A percentile compares a stretch with the other conserved stretches of the same genome.
phyloP scores from a whole-genome alignment of 441 rosid genomes.

The Populus trichocarpa region DNA sequence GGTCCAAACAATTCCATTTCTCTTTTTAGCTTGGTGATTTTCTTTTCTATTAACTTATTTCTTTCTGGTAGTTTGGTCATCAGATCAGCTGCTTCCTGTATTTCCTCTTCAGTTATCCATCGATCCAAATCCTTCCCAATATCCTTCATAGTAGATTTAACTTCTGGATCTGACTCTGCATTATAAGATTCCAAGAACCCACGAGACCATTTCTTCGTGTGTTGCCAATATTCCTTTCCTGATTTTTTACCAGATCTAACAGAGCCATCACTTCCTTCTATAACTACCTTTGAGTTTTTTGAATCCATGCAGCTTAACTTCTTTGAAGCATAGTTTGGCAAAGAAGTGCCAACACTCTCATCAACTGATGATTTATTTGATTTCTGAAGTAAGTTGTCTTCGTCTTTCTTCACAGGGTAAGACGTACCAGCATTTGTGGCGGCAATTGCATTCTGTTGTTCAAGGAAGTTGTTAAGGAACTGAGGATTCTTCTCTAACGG shows the following conservation, averaged over 20 bases:
- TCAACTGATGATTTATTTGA: slow-evolving; percentile 28
- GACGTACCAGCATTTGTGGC: slow-evolving; percentile 31
- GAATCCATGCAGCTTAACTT: slow-evolving; percentile 25
- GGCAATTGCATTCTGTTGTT: slow-evolving; percentile 50
- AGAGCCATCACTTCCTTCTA: slow-evolving; percentile 90
- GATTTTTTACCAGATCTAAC: slow-evolving; percentile 69
- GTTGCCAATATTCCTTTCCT: slow-evolving; percentile 90
- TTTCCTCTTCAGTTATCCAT: slow-evolving; percentile 92
- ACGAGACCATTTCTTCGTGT: slow-evolving; percentile 92
- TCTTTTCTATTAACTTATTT: slow-evolving; percentile 72
- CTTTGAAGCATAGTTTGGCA: slow-evolving; percentile 27
- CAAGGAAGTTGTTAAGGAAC: slow-evolving; percentile 45
- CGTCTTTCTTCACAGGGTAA: slow-evolving; percentile 37
- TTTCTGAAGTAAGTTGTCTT: slow-evolving; percentile 36
- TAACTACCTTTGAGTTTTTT: slow-evolving; percentile 49
- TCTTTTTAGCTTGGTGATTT: slow-evolving; percentile 72
- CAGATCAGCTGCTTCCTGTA: slow-evolving; percentile 74
- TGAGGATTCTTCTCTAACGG: slow-evolving; percentile 53
- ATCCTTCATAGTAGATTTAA: slow-evolving; percentile 76
- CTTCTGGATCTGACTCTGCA: slow-evolving; percentile 81
- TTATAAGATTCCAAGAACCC: slow-evolving; percentile 77
- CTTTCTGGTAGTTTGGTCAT: slow-evolving; percentile 55
- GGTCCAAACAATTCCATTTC: slow-evolving; percentile 95
- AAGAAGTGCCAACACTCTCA: slow-evolving; percentile 31
- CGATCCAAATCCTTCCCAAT: slow-evolving; percentile 89